Base-by-base conservation (phyloP, 192 early-diverging fungal species). In the Gigaspora rosea region DNA sequence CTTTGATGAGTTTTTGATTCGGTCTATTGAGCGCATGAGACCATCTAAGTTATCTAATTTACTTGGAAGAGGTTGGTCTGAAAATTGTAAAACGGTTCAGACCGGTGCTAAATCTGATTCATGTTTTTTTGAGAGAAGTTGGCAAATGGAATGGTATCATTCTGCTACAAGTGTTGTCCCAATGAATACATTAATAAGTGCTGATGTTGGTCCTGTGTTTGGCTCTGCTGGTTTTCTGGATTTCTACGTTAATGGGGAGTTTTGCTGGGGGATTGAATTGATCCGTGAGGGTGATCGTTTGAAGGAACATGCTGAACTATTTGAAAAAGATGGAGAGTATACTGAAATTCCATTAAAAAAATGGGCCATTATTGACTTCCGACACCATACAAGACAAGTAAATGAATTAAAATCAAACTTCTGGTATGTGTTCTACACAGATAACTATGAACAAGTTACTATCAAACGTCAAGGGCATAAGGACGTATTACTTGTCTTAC, bases 91-190 rank as follows among this genome's bases (percentile, higher is more conserved):
- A 8, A 41, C 13, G 13, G 50, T 13, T 1, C 27, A 27, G 27
- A 51, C 50, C 13, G 18, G 72, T 32, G n/a, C 27, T 61, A 20
- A 61, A 61, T 61, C 27, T 61, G 10, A 32, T 62, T 59, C 35
- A 46, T 15, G 61, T 76, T 63, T 82, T 27, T 57, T 81, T 46
- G 70, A 83, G 46, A 67, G 82, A 48, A 67, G 56, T 50, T 83
- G 69, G 80, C 82, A 82, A 46, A 83, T 83, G 81, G 82, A 78
- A 67, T 83, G 71, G 54, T 82, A 83, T 48, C 67, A 49, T 32
- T 27, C 71, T 52, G 36, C 59, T 47, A 70, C 10, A 46, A 73
- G 16, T 62, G 61, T 48, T 57, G 64, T 56, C 79, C 81, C 27
- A 76, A 18, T 48, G 18, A 48, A 75, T 41, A 15, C 13, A 32